phyloP scores from a whole-genome alignment of 805 yeast genomes.

The Candida silvicultrix region DNA sequence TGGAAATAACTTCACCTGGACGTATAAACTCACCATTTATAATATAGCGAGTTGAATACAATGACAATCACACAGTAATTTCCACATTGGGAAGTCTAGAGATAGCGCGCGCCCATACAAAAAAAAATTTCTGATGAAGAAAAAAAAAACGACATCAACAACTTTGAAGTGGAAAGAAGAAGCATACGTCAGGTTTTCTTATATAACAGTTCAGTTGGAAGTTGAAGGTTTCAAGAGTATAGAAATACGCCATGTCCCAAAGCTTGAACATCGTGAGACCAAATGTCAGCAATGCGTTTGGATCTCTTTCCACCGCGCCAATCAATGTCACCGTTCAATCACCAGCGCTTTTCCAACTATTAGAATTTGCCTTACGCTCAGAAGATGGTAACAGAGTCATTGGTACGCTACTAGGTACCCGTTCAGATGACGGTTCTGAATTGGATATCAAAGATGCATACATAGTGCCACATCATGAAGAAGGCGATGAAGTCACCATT shows the following conservation, averaged over 20 bases:
- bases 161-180: no score
- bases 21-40: no score
- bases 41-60: no score
- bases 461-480: slow-evolving; percentile 74
- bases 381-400: slow-evolving; percentile 58
- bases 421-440: slow-evolving; percentile 79
- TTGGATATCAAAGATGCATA: slow-evolving; percentile 71
- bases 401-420: slow-evolving; percentile 75
- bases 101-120: background rate
- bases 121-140: background rate
- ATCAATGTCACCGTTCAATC: slow-evolving; percentile 54
- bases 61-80: background rate
- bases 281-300: slow-evolving; percentile 14
- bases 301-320: slow-evolving; percentile 31
- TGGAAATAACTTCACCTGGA: no score
- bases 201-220: no score
- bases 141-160: slow-evolving; percentile 1
- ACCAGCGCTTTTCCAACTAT: slow-evolving; percentile 67
- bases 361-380: slow-evolving; percentile 62
- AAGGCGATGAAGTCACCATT: slow-evolving; percentile 68
- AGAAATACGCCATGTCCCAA: slow-evolving; percentile 14
- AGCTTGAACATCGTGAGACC: slow-evolving; percentile 23
- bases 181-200: no score
- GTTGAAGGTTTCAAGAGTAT: no score
- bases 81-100: background rate